A percentile compares a stretch with the other conserved stretches of the same genome.
Conservation (phyloP, 1,139 yeast species). For the Waltiozyma sp. region DNA sequence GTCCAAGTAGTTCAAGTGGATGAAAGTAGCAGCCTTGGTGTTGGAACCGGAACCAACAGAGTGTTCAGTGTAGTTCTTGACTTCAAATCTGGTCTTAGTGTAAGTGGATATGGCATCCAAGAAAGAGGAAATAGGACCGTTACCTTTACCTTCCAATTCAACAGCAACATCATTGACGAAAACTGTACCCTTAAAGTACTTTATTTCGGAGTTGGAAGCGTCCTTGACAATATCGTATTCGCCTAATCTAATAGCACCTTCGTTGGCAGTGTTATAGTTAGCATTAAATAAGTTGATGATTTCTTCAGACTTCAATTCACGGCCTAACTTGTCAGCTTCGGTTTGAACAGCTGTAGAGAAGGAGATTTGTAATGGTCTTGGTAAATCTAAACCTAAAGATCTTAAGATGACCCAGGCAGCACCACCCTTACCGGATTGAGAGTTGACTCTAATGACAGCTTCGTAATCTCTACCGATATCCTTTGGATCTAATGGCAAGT, state of each 20-base stretch:
- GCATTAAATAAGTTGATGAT: conserved; percentile 64
- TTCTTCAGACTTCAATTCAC: conserved; percentile 73
- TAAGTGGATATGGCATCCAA: conserved; percentile 60
- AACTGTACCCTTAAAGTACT: conserved; percentile 40
- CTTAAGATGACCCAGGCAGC: conserved; percentile 95
- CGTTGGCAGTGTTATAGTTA: conserved; percentile 55
- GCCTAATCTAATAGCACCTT: conserved; percentile 33
- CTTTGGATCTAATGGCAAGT: conserved; percentile 90
- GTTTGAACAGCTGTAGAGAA: conserved; percentile 78
- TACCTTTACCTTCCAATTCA: conserved; percentile 62
- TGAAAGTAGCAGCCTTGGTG: conserved; percentile 85
- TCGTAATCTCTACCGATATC: conserved; percentile 96
- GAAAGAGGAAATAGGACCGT: conserved; percentile 93
- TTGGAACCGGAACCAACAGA: conserved; percentile 81
- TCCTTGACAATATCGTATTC: conserved; percentile 38
- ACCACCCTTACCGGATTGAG: conserved; percentile 98
- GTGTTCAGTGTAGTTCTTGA: conserved; percentile 82
- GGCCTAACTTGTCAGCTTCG: conserved; percentile 73
- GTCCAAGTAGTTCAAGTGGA: conserved; percentile 44
- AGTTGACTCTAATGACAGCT: conserved; percentile 94
- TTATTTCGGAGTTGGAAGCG: conserved; percentile 28
- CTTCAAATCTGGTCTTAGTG: conserved; percentile 54
- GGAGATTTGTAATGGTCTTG: conserved; percentile 83
- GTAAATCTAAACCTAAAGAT: conserved; percentile 81
- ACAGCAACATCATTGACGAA: conserved; percentile 27